Percentiles rank a stretch among this genome's conserved stretches.
phyloP scores from a whole-genome alignment of 495 filamentous ascomycete genomes.

The Hypoxylon crocopeplum region DNA sequence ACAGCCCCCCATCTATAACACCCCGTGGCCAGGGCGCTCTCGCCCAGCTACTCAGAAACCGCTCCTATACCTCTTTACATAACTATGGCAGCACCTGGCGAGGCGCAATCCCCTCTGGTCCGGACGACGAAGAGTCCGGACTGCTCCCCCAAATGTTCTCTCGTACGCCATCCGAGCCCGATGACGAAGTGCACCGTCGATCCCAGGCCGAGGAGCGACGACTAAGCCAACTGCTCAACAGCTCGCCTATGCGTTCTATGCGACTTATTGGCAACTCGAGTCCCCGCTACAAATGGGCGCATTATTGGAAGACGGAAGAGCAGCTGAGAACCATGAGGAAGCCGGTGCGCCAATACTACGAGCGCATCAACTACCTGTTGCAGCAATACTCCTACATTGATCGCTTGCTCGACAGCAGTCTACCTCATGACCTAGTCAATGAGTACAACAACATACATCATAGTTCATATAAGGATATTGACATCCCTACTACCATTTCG shows the following conservation, averaged over 20 bases:
- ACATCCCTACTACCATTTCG: constrained; percentile 63
- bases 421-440: constrained; percentile 84
- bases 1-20: constrained; percentile 38
- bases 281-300: constrained; percentile 76
- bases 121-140: constrained; percentile 38
- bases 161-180: constrained; percentile 29
- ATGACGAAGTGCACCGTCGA: constrained; percentile 45
- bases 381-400: constrained; percentile 93
- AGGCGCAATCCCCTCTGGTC: constrained; percentile 12
- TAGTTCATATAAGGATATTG: constrained; percentile 50
- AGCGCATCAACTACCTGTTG: constrained; percentile 80
- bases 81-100: constrained; percentile 41
- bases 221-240: constrained; percentile 62
- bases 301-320: constrained; percentile 74
- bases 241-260: constrained; percentile 77
- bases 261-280: constrained; percentile 78
- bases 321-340: constrained; percentile 70
- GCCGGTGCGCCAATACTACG: constrained; percentile 79
- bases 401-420: constrained; percentile 84
- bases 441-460: constrained; percentile 71
- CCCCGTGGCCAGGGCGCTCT: constrained; percentile 42
- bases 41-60: constrained; percentile 34
- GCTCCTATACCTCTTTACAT: constrained; percentile 36
- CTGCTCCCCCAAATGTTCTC: constrained; percentile 18
- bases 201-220: constrained; percentile 54